Evolutionary conservation across 2,329 filamentous ascomycete species (phyloP).

Genomic region (Gliomastix tumulicola): DNA sequence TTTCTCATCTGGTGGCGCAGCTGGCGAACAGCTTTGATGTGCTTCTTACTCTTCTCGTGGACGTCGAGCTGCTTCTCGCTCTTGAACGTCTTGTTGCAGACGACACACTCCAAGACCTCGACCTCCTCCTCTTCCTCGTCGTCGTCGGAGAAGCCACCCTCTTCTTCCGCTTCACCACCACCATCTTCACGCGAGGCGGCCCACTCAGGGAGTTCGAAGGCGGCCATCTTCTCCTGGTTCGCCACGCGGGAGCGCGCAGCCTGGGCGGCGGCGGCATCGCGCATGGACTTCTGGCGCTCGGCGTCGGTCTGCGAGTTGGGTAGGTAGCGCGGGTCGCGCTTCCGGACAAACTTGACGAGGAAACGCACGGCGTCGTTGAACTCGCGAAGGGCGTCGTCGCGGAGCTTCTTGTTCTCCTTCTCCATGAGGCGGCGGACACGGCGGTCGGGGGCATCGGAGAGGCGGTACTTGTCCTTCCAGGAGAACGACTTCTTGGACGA

Average conservation of each 20-base stretch:
- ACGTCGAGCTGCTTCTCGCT: conserved; percentile 87
- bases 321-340: conserved; percentile 81
- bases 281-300: conserved; percentile 70
- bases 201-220: conserved; percentile 68
- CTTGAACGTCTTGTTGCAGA: conserved; percentile 76
- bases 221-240: conserved; percentile 66
- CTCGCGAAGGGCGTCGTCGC: conserved; percentile 76
- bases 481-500: conserved; percentile 78
- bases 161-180: conserved; percentile 27
- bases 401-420: conserved; percentile 81
- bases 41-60: conserved; percentile 96
- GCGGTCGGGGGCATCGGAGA: conserved; percentile 82
- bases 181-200: conserved; percentile 51
- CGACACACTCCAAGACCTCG: conserved; percentile 65
- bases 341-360: conserved; percentile 80
- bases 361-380: conserved; percentile 91
- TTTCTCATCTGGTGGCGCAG: conserved; percentile 76
- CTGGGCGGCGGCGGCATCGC: conserved; percentile 75
- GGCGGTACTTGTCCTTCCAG: conserved; percentile 81
- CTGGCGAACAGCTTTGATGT: conserved; percentile 77
- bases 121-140: conserved; percentile 48
- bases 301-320: conserved; percentile 70
- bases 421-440: conserved; percentile 80
- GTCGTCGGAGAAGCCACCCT: conserved; percentile 46
- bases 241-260: conserved; percentile 76